phyloP scores from a whole-genome alignment of 257 asterid species.

The Primulina eburnea region DNA sequence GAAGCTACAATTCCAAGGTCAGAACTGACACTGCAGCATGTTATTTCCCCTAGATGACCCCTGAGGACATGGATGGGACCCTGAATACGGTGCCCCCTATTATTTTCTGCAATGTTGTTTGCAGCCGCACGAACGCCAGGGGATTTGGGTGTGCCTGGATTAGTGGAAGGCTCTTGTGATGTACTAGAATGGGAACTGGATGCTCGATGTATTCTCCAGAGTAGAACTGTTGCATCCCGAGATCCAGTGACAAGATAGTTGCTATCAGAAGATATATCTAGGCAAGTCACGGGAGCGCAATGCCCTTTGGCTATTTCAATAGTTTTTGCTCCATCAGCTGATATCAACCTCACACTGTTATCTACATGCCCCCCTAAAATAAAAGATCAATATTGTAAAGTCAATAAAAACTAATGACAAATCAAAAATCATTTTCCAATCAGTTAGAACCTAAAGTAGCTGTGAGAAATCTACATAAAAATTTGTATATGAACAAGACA shows the following conservation, averaged over 20 bases:
- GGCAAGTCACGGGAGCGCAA: slow-evolving; percentile 92
- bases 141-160: slow-evolving; percentile 59
- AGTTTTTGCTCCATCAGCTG: slow-evolving; percentile 93
- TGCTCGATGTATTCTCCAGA: slow-evolving; percentile 78
- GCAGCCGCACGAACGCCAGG: slow-evolving; percentile 36
- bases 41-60: slow-evolving; percentile 81
- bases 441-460: slow-evolving; percentile 15
- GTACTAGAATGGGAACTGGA: slow-evolving; percentile 46
- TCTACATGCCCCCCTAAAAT: slow-evolving; percentile 90
- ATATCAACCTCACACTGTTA: slow-evolving; percentile 80
- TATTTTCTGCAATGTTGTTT: slow-evolving; percentile 45
- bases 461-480: slow-evolving; percentile 11
- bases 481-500: background rate
- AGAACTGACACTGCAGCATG: slow-evolving; percentile 79
- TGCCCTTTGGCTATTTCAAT: slow-evolving; percentile 94
- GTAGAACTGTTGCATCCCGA: slow-evolving; percentile 75
- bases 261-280: slow-evolving; percentile 78
- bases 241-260: slow-evolving; percentile 91
- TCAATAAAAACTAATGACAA: slow-evolving; percentile 20
- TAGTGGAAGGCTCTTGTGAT: slow-evolving; percentile 53
- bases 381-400: slow-evolving; percentile 21
- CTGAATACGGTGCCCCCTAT: slow-evolving; percentile 60
- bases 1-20: slow-evolving; percentile 96
- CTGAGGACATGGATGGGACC: slow-evolving; percentile 93
- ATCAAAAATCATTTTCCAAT: slow-evolving; percentile 6